Base-by-base conservation (phyloP, 2,329 filamentous ascomycete genomes). In the Penicillium janthinellum region DNA sequence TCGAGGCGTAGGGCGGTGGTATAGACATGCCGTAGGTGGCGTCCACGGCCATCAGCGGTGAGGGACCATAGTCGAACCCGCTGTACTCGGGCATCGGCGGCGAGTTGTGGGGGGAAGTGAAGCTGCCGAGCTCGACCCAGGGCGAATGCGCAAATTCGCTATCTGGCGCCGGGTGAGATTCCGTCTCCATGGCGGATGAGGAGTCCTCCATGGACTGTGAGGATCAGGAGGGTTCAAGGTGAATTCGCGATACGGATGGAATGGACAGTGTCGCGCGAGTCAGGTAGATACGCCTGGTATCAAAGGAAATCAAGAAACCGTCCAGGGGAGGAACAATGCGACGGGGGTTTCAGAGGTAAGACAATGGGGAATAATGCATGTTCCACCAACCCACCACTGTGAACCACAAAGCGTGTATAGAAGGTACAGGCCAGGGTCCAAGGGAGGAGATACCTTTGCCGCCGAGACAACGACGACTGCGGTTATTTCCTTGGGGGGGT, bases 41-140 rank as follows among this genome's bases (percentile, higher is more conserved):
- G 59, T 88, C 86, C 65, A 86, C 80, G 35, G 86, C 81, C 65
- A 89, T 80, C 17, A 87, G 84, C 45, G 87, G 84, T 54, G 86
- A 82, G 77, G 86, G 69, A 31, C 82, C 82, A 75, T 89, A 92
- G 59, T 81, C 87, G 66, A 86, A 86, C 14, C 81, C 82, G 60
- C 82, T 80, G 71, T 90, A 92, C 67, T 90, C 89, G 42, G 86
- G 82, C 77, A 91, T 86, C 25, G 88, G 86, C 58, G 88, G 89
- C 62, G 88, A 86, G 66, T 87, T 86, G 69, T 91, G 90, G 14
- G 86, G 76, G 51, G 81, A 77, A 60, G 79, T 78, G 64, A 81
- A 82, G 38, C 67, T 65, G 58, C 75, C 74, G 64, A 82, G 73
- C 55, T 81, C 77, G 57, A 79, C 73, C 79, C 81, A 82, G 58